Conservation (phyloP, 2,329 filamentous ascomycete genomes). For the Colletotrichum tofieldiae region DNA sequence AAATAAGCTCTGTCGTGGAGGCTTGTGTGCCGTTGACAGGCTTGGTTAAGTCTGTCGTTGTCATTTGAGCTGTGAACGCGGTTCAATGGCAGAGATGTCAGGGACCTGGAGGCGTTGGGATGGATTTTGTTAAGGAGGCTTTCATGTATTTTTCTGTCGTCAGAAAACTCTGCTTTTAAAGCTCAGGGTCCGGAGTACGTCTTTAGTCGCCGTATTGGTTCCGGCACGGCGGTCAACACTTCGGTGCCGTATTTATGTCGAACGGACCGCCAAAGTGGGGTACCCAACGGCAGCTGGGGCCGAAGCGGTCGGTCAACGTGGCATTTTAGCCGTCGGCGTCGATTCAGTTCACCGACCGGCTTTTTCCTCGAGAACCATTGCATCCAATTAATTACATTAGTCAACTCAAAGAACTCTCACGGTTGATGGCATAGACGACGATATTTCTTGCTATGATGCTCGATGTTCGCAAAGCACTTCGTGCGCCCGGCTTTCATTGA, state of each 20-base stretch:
- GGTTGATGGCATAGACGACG: too few species aligned
- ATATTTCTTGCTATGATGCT: not conserved
- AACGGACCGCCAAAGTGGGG: slow-evolving; percentile 3
- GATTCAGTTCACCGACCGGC: not conserved
- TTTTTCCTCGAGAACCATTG: too few species aligned
- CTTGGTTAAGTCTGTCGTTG: not conserved
- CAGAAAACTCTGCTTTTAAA: not conserved
- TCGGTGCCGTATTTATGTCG: slow-evolving; percentile 8
- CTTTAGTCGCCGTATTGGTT: not conserved
- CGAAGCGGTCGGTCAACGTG: slow-evolving; percentile 15
- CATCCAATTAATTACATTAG: not conserved
- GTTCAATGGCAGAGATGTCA: not conserved
- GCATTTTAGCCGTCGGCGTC: slow-evolving; percentile 13
- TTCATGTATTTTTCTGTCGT: not conserved
- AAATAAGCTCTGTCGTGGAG: not conserved
- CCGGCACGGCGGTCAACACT: not conserved
- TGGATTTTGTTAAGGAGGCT: not conserved
- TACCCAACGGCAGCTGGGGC: not conserved
- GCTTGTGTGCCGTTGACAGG: not conserved
- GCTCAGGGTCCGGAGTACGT: not conserved
- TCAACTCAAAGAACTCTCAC: not conserved
- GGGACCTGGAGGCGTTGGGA: not conserved
- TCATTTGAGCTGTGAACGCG: not conserved
- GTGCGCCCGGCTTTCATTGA: not conserved
- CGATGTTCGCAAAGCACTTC: not conserved